These are phyloP conservation scores for Nephelium lappaceum DNA, from an alignment of 345 rosid genomes.

Conservation along the genomic window DNA sequence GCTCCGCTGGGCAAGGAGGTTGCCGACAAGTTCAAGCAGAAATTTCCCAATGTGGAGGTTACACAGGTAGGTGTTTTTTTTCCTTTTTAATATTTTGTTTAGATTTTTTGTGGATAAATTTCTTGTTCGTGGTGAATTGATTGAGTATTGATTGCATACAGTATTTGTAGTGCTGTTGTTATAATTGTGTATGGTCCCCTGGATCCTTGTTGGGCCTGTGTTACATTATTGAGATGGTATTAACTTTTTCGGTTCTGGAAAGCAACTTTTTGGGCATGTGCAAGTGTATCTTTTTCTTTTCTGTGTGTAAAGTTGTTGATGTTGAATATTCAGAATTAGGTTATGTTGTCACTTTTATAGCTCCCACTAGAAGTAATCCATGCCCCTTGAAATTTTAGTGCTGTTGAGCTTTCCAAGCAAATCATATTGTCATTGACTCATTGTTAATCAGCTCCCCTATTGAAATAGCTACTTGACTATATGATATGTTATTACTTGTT, in stretches of 20 bases:
- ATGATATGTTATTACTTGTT: neutral
- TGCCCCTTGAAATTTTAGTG: neutral
- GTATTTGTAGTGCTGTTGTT: neutral
- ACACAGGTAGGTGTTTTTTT: slow-evolving; percentile 68
- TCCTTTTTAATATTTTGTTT: too few species aligned
- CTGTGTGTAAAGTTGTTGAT: neutral
- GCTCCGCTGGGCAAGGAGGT: slow-evolving; percentile 87
- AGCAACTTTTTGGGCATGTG: neutral
- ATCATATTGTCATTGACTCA: neutral
- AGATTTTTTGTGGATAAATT: neutral
- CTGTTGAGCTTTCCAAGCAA: neutral
- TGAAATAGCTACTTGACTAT: neutral
- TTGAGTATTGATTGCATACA: too few species aligned
- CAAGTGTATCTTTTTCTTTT: neutral
- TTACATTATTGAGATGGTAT: neutral
- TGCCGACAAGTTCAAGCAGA: slow-evolving; percentile 62
- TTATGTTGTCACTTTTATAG: neutral
- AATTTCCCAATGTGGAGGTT: slow-evolving; percentile 72
- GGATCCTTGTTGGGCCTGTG: neutral
- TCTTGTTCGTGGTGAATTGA: neutral
- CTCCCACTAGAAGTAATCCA: neutral
- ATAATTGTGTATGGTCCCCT: neutral
- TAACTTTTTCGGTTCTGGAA: neutral
- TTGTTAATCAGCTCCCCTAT: neutral
- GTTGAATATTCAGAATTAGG: neutral